phyloP scores from a whole-genome alignment of 2,329 filamentous ascomycete genomes.

The Hirsutella thompsonii region DNA sequence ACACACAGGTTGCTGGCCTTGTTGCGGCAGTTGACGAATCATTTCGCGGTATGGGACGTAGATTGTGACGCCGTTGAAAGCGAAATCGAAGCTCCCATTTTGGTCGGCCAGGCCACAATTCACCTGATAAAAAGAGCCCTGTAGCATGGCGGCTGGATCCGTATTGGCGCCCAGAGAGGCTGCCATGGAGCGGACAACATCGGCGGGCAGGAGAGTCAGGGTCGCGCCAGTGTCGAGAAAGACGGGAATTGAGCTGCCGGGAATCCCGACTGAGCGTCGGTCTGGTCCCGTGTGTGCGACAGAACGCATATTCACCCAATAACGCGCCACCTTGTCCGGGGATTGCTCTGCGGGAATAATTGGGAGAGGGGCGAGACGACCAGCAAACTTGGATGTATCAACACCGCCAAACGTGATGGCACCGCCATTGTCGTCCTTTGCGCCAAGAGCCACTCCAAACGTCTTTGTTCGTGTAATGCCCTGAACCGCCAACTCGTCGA shows the following conservation, averaged over 20 bases:
- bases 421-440: slow-evolving; percentile 45
- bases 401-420: slow-evolving; percentile 56
- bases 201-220: slow-evolving; percentile 50
- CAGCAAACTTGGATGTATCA: slow-evolving; percentile 50
- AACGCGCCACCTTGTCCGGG: slow-evolving; percentile 38
- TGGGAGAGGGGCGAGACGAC: slow-evolving; percentile 44
- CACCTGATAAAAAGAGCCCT: slow-evolving; percentile 31
- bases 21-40: slow-evolving; percentile 14
- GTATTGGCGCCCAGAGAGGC: slow-evolving; percentile 27
- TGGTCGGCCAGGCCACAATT: slow-evolving; percentile 28
- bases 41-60: slow-evolving; percentile 36
- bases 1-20: slow-evolving; percentile 19
- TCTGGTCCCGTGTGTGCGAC: slow-evolving; percentile 27
- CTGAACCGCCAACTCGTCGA: slow-evolving; percentile 35
- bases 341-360: slow-evolving; percentile 44
- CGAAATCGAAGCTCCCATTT: slow-evolving; percentile 33
- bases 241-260: slow-evolving; percentile 33
- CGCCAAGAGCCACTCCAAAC: slow-evolving; percentile 53
- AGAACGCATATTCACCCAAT: slow-evolving; percentile 36
- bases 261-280: slow-evolving; percentile 14
- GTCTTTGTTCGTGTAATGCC: slow-evolving; percentile 46
- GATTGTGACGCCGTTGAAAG: slow-evolving; percentile 33
- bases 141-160: slow-evolving; percentile 18
- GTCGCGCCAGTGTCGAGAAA: slow-evolving; percentile 62
- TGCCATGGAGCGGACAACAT: slow-evolving; percentile 36